A percentile compares a stretch with the other conserved stretches of the same genome.
Conservation (phyloP, 257 asterid genomes). For the Ligustrum vulgare region DNA sequence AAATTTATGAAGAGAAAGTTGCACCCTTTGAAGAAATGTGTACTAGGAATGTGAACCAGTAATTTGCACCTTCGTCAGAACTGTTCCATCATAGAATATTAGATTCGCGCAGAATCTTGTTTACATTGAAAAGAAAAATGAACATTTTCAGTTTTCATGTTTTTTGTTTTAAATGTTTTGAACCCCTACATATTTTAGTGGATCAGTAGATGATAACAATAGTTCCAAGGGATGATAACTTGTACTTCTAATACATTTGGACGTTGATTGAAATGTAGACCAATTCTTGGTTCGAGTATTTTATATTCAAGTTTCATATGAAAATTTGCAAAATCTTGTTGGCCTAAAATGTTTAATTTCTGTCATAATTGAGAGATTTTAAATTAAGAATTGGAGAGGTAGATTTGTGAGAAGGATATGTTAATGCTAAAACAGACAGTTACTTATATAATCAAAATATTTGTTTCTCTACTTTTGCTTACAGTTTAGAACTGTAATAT, state of each 20-base stretch:
- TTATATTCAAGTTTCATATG: not conserved
- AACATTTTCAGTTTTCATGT: not conserved
- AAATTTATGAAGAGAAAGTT: not conserved
- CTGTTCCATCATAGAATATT: not conserved
- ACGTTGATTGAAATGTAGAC: not conserved
- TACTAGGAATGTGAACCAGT: not conserved
- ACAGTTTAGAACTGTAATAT: not conserved
- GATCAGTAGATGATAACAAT: not conserved
- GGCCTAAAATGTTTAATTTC: not conserved
- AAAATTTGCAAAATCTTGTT: not conserved
- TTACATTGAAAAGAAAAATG: not conserved
- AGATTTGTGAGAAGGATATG: not conserved
- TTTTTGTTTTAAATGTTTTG: not conserved
- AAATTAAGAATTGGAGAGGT: not conserved
- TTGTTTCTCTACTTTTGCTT: not conserved
- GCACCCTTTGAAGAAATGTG: not conserved
- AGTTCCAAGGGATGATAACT: not conserved
- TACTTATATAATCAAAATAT: conserved; percentile 3
- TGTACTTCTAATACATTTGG: not conserved
- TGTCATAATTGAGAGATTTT: not conserved
- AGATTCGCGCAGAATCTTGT: not conserved
- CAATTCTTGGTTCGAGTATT: not conserved
- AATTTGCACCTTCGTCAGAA: not conserved
- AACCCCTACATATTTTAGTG: not conserved
- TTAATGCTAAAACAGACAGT: not conserved